These are phyloP conservation scores for Millerago galiae DNA, from an alignment of 805 yeast genomes.

Conservation along the genomic window DNA sequence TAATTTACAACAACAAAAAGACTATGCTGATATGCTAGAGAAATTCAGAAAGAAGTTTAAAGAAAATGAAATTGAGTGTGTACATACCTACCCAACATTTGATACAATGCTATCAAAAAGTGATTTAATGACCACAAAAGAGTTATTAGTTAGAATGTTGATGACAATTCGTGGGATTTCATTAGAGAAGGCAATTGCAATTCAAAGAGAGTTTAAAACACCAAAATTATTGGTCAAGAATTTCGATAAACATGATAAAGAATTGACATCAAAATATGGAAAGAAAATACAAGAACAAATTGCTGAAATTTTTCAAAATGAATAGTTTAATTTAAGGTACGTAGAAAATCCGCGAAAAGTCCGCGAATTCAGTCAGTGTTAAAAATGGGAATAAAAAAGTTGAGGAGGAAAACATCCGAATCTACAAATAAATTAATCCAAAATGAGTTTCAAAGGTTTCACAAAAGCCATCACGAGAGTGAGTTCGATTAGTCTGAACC, in stretches of 20 bases:
- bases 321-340: background rate
- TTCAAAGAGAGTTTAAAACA: slow-evolving; percentile 68
- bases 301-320: slow-evolving; percentile 11
- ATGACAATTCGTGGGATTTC: slow-evolving; percentile 79
- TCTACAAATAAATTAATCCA: background rate
- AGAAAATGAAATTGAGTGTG: slow-evolving; percentile 28
- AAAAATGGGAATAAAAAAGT: background rate
- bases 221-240: slow-evolving; percentile 54
- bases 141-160: slow-evolving; percentile 67
- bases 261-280: slow-evolving; percentile 23
- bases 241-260: slow-evolving; percentile 27
- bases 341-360: background rate
- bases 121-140: slow-evolving; percentile 63
- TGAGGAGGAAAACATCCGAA: background rate
- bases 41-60: slow-evolving; percentile 42
- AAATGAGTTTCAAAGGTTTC: slow-evolving; percentile 84
- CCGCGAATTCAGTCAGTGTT: background rate
- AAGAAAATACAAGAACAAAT: slow-evolving; percentile 23
- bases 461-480: slow-evolving; percentile 68
- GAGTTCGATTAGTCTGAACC: slow-evolving; percentile 9
- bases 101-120: slow-evolving; percentile 66
- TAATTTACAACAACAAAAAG: slow-evolving; percentile 42
- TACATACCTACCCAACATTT: slow-evolving; percentile 48
- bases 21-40: slow-evolving; percentile 37
- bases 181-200: slow-evolving; percentile 73